These are phyloP conservation scores for Rhynchosporium graminicola DNA, from an alignment of 2,329 filamentous ascomycete species.

Conservation along the genomic window DNA sequence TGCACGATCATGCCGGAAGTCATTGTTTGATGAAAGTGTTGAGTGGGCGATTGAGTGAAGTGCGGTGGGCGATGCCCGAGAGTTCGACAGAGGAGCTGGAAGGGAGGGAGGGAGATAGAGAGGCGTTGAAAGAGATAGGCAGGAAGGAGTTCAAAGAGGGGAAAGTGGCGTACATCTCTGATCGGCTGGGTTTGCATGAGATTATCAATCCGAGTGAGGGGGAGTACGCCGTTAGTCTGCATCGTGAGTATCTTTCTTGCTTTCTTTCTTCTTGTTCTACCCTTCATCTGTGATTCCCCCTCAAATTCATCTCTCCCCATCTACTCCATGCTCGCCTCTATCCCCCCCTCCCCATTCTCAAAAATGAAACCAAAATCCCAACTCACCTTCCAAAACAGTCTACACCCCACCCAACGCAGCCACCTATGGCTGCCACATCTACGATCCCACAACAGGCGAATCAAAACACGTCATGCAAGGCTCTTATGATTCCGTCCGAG, in stretches of 20 bases:
- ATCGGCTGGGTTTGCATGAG: conserved; percentile 79
- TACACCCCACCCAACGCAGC: conserved; percentile 93
- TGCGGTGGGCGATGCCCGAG: conserved; percentile 57
- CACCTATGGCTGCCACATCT: conserved; percentile 77
- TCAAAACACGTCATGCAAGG: conserved; percentile 70
- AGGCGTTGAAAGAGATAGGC: conserved; percentile 49
- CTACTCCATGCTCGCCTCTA: no score
- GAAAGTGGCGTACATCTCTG: conserved; percentile 87
- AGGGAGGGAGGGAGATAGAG: neutral
- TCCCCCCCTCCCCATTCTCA: no score
- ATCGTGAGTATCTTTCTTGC: conserved; percentile 46
- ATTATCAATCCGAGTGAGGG: conserved; percentile 72
- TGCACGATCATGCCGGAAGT: conserved; percentile 86
- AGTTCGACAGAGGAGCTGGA: neutral
- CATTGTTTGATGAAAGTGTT: conserved; percentile 95
- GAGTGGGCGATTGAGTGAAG: conserved; percentile 75
- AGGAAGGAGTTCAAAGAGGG: conserved; percentile 60
- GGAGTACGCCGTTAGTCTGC: conserved; percentile 81
- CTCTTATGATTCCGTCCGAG: conserved; percentile 66
- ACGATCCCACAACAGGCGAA: conserved; percentile 73
- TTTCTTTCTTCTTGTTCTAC: neutral
- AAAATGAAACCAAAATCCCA: no score
- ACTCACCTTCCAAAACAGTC: conserved; percentile 42
- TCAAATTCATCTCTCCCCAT: neutral
- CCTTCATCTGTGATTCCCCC: neutral